Conservation (phyloP, 2,329 filamentous ascomycete species). For the Pseudogymnoascus pannorum region DNA sequence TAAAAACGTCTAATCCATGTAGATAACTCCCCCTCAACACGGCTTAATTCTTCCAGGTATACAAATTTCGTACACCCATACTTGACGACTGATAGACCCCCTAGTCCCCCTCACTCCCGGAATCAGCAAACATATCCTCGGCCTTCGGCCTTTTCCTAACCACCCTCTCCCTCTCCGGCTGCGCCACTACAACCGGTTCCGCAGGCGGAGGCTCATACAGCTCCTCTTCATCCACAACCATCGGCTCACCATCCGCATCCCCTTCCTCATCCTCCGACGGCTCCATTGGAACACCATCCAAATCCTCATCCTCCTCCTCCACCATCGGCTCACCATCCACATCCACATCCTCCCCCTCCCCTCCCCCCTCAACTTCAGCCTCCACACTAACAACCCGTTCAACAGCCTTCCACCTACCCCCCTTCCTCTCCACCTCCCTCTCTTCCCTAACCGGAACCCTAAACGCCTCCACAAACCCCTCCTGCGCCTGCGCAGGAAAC, state of each 20-base stretch:
- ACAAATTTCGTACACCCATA: not conserved
- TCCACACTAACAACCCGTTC: constrained; percentile 31
- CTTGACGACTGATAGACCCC: not conserved
- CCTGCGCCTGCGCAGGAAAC: constrained; percentile 68
- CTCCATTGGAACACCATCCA: constrained; percentile 39
- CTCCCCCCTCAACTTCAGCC: constrained; percentile 21
- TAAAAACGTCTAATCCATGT: not conserved
- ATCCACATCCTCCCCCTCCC: constrained; percentile 38
- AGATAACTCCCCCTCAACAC: not conserved
- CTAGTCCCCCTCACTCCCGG: constrained; percentile 40
- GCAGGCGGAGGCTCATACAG: constrained; percentile 24
- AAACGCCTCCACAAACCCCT: constrained; percentile 62
- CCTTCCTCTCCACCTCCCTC: constrained; percentile 36
- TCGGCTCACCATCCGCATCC: constrained; percentile 33
- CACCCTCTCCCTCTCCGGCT: constrained; percentile 11
- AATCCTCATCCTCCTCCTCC: constrained; percentile 23
- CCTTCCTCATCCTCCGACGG: constrained; percentile 37
- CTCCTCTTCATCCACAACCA: constrained; percentile 42
- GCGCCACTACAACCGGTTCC: constrained; percentile 12
- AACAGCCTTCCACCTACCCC: constrained; percentile 32
- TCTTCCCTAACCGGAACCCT: constrained; percentile 17
- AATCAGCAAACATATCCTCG: constrained; percentile 82
- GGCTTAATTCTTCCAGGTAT: not conserved
- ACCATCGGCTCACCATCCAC: constrained; percentile 34
- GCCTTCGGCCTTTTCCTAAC: constrained; percentile 61